phyloP scores from a whole-genome alignment of 2,329 filamentous ascomycete species.

The Clarireedia hainanense region DNA sequence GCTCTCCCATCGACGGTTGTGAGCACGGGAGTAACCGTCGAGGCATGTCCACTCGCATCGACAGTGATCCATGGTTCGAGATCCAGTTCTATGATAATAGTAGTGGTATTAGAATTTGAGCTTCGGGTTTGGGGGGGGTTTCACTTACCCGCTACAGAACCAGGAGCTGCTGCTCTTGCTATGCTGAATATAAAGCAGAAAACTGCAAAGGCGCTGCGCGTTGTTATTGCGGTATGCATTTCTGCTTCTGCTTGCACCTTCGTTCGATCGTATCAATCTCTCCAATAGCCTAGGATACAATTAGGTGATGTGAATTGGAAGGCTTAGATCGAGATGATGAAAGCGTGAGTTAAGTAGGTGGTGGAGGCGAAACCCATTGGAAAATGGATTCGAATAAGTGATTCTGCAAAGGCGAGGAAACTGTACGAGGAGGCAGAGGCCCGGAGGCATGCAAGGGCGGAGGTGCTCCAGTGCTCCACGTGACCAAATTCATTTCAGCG shows the following conservation, averaged over 20 bases:
- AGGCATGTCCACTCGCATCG: slow-evolving; percentile 19
- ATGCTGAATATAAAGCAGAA: background rate
- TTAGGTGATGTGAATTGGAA: no score
- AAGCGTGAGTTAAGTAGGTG: no score
- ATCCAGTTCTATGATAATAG: slow-evolving; percentile 1
- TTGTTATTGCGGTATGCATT: background rate
- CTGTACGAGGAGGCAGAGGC: background rate
- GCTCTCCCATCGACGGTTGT: slow-evolving; percentile 19
- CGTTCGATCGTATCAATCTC: no score
- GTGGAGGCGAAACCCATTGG: no score
- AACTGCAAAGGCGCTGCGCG: background rate
- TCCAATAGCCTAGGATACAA: no score
- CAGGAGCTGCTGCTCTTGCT: background rate
- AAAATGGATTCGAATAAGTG: no score
- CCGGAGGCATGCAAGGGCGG: background rate
- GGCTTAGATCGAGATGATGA: no score
- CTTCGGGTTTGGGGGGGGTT: background rate
- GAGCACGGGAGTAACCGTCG: slow-evolving; percentile 23
- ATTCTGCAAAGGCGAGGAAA: background rate
- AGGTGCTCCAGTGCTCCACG: background rate
- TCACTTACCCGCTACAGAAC: background rate
- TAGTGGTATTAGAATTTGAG: background rate
- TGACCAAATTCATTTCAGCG: background rate
- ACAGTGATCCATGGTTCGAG: slow-evolving; percentile 24
- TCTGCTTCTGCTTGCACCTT: background rate